Base-by-base conservation (phyloP, 2,329 filamentous ascomycete species). In the Dothiorella sarmentorum region DNA sequence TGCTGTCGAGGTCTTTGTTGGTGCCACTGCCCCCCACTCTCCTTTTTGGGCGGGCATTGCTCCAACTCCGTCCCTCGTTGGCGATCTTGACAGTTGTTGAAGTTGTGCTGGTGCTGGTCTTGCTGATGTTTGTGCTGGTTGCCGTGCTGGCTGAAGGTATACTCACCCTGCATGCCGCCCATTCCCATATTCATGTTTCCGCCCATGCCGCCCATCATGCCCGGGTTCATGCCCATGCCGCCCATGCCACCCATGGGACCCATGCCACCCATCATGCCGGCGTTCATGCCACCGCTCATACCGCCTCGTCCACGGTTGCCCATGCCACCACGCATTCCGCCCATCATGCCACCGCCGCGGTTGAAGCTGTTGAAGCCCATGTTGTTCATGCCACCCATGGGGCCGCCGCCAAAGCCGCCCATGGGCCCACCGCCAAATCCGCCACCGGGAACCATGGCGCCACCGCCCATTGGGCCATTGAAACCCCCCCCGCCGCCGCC, bases 161-260 rank as follows among this genome's bases (percentile, higher is more conserved):
- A 59, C 57, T 59, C 37, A 59, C 57, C 57, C 42, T 55, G 47
- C 57, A 59, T 59, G 18, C 84, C 83, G 40, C 76, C 78, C 75
- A 80, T 80, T 51, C 75, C 75, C 79, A 83, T 75, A 51, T 72
- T 73, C 74, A 78, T 78, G 52, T 73, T 78, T 24, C 56, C 57
- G 22, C 57, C 57, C 57, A 59, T 59, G 60, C 57, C 57, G 7
- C 57, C 57, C 57, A 59, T 59, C 57, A 55, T 55, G 29, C 57
- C 73, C 75, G 80, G 80, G 37, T 67, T 67, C 74, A 79, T 80
- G 74, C 70, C 67, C 69, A 76, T 74, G 7, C 62, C 68, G 17
- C 63, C 67, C 76, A 81, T 73, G 24, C 66, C 71, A 29, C 69
- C 66, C 73, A 76, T 77, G 61, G 72, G 73, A 9, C 68, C 63